phyloP scores from a whole-genome alignment of 768 basidiomycete genomes.

The Calvatia gigantea region DNA sequence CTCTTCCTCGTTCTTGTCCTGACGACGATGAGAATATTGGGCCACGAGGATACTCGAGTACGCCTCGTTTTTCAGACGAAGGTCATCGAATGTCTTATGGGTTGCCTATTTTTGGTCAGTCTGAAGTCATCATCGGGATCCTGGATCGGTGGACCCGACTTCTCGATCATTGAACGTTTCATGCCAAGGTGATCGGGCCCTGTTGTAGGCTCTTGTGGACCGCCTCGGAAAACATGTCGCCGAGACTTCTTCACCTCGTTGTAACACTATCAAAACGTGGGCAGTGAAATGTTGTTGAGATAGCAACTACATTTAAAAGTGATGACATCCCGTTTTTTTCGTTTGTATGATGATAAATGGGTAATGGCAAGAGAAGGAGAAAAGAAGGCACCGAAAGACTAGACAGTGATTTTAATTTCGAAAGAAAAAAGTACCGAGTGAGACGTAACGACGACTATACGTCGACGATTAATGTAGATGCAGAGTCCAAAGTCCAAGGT shows the following conservation, averaged over 20 bases:
- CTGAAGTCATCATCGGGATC: neutral
- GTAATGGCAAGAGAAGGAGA: neutral
- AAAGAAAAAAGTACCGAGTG: neutral
- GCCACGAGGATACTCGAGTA: neutral
- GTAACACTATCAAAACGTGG: no score
- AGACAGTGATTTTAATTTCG: neutral
- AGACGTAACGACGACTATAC: no score
- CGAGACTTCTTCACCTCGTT: no score
- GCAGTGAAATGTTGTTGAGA: no score
- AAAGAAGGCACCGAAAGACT: neutral
- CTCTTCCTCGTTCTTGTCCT: neutral
- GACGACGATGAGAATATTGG: conserved; percentile 1
- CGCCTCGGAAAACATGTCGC: neutral
- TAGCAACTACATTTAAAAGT: no score
- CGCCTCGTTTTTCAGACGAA: neutral
- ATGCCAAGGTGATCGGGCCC: neutral
- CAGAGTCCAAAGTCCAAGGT: no score
- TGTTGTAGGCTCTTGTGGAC: neutral
- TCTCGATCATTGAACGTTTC: neutral
- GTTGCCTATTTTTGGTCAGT: neutral
- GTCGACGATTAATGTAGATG: no score
- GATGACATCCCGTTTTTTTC: no score
- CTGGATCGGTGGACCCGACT: neutral
- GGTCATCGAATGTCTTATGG: neutral
- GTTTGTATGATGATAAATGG: neutral